Evolutionary conservation across 306 rosid species (phyloP).

Genomic region (Sophora flavescens): DNA sequence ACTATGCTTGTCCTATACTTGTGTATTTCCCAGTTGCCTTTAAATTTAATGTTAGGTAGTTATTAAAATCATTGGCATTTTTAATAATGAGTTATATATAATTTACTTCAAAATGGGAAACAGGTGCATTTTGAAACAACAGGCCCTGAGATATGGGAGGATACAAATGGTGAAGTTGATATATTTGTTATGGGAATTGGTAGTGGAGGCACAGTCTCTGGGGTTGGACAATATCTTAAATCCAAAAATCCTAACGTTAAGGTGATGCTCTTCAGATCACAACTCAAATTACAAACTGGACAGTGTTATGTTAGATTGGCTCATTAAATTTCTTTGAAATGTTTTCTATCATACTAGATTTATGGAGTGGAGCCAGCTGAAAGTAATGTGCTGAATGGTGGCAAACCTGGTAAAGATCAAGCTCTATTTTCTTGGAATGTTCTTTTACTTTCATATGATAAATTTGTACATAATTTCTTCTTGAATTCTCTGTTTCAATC

Average conservation of each 20-base stretch:
- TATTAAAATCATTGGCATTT: conserved; percentile 28
- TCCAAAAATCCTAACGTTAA: conserved; percentile 85
- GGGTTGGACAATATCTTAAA: conserved; percentile 96
- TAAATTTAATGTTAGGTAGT: conserved; percentile 8
- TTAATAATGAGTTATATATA: conserved; percentile 23
- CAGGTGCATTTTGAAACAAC: conserved; percentile 98
- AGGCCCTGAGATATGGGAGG: conserved; percentile 99
- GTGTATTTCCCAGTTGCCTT: conserved; percentile 7
- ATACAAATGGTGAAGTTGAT: conserved; percentile 89
- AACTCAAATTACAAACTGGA: conserved; percentile 34
- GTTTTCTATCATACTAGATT: conserved; percentile 46
- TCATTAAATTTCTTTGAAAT: conserved; percentile 33
- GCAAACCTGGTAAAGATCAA: conserved; percentile 81
- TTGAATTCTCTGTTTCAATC: conserved; percentile 1
- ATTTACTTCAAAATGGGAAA: conserved; percentile 37
- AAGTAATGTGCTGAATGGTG: conserved; percentile 89
- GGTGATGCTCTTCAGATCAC: conserved; percentile 52
- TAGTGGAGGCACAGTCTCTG: conserved; percentile 96
- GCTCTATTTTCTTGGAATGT: neutral
- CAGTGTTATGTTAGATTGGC: conserved; percentile 25
- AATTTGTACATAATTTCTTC: conserved; percentile 13
- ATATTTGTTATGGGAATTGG: conserved; percentile 99
- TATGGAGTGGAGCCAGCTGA: conserved; percentile 96
- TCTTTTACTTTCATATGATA: conserved; percentile 1
- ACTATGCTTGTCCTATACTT: conserved; percentile 25